phyloP scores from a whole-genome alignment of 495 filamentous ascomycete species.

The Penicillium canariense region DNA sequence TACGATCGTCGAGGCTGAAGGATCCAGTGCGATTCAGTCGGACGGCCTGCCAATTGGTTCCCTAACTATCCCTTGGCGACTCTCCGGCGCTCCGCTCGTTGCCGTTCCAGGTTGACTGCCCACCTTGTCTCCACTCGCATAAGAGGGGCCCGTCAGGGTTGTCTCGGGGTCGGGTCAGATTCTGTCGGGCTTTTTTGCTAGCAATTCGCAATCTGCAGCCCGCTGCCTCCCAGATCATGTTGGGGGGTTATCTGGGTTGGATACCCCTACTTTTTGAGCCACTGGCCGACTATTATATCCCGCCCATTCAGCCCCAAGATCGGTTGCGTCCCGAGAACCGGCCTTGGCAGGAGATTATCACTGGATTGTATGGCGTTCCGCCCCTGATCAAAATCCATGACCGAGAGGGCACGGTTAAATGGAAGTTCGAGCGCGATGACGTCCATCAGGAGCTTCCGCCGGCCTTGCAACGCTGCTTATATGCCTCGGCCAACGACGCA shows the following conservation, averaged over 20 bases:
- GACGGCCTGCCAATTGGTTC: neutral
- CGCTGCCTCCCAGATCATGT: conserved; percentile 14
- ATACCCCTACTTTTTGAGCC: conserved; percentile 19
- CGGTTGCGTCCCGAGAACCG: conserved; percentile 18
- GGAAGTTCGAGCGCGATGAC: conserved; percentile 26
- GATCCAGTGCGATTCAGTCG: neutral
- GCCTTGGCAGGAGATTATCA: conserved; percentile 30
- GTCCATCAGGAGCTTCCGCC: conserved; percentile 23
- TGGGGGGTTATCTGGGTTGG: conserved; percentile 18
- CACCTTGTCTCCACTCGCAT: neutral
- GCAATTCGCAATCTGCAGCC: neutral
- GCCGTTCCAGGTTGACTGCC: neutral
- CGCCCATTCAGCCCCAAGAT: conserved; percentile 23
- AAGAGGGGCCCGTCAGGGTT: neutral
- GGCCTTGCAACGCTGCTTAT: conserved; percentile 17
- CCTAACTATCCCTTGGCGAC: neutral
- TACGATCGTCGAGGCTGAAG: neutral
- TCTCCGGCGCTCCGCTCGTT: neutral
- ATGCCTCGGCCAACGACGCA: conserved; percentile 26
- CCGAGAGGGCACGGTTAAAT: conserved; percentile 22
- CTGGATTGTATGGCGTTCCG: conserved; percentile 26
- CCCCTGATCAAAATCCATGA: conserved; percentile 28
- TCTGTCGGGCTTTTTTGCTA: neutral
- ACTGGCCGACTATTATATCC: conserved; percentile 15
- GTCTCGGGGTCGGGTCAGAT: neutral